These are phyloP conservation scores for Claviceps sp. DNA, from an alignment of 2,329 filamentous ascomycete species.

Conservation along the genomic window DNA sequence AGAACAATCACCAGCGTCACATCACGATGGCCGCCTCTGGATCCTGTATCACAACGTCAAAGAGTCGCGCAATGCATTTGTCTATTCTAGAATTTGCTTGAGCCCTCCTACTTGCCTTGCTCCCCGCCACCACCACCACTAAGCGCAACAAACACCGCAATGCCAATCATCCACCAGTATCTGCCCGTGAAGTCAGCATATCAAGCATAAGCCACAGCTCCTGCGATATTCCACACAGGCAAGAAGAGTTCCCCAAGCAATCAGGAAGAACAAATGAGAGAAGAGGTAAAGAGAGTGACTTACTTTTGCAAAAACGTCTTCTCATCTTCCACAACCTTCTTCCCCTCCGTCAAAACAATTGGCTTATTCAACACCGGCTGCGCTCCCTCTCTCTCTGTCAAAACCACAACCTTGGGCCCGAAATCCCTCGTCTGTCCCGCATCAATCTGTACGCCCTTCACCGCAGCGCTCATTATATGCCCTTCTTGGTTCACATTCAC, in stretches of 20 bases:
- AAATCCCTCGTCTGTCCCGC: conserved; percentile 53
- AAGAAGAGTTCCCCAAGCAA: not conserved
- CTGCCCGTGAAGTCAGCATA: conserved; percentile 25
- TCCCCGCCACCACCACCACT: conserved; percentile 32
- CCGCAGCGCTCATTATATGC: conserved; percentile 34
- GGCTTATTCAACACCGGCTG: conserved; percentile 50
- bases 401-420: conserved; percentile 43
- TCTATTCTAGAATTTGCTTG: conserved; percentile 7
- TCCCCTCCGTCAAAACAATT: conserved; percentile 48
- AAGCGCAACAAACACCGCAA: conserved; percentile 39
- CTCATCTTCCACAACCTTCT: conserved; percentile 40
- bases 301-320: conserved; percentile 57
- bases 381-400: conserved; percentile 34
- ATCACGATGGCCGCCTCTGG: not conserved
- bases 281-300: conserved; percentile 14
- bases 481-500: conserved; percentile 34
- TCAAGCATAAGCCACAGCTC: not conserved
- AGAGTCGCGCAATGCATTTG: not conserved
- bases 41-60: not conserved
- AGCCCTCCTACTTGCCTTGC: conserved; percentile 27
- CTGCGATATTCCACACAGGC: no score
- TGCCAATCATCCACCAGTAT: conserved; percentile 53
- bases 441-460: conserved; percentile 46
- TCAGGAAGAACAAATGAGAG: not conserved
- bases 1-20: not conserved